Base-by-base conservation (phyloP, 2,329 filamentous ascomycete species). In the Monilinia fructigena region DNA sequence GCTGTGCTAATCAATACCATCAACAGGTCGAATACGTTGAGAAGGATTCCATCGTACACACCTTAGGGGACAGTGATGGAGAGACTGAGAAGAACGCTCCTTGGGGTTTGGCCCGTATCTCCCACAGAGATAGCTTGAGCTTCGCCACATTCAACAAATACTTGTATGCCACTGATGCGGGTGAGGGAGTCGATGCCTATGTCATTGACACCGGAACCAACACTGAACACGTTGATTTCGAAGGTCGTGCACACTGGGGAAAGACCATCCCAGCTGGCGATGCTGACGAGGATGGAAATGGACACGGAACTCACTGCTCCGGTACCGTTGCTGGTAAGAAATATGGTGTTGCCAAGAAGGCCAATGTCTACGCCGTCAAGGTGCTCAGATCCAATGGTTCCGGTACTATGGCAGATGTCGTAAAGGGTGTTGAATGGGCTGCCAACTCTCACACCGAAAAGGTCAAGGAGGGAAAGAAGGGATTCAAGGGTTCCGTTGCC, bases 311-410 rank as follows among this genome's bases (percentile, higher is more conserved):
- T 76, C 95, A 99, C 86, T 99, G 95, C 88, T 98, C 95, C 71
- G 95, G 95, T 75, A 99, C 96, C 70, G 89, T 99, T 75, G 95
- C 91, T 72, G 95, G 96, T 78, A 96, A 95, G 88, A 97, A 97
- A 85, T 99, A 97, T 78, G 95, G 95, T 86, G 95, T 99, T 71
- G 94, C 95, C 79, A 99, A 99, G 89, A 97, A 98, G 87, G 95
- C 96, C 77, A 88, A 92, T 74, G 84, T 99, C 79, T 93, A 96
- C 77, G 95, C 95, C 72, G 93, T 99, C 84, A 99, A 99, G 89
- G 95, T 99, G 52, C 90, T 99, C 74, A 88, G 90, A 78, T 97
- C 94, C 75, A 99, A 97, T 80, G 95, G 95, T 75, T 97, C 94
- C 60, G 95, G 95, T 75, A 93, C 92, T 78, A 99, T 99, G 96